Percentiles rank a stretch among this genome's conserved stretches.
Conservation (phyloP, 768 basidiomycete genomes). For the Trametes villosa region DNA sequence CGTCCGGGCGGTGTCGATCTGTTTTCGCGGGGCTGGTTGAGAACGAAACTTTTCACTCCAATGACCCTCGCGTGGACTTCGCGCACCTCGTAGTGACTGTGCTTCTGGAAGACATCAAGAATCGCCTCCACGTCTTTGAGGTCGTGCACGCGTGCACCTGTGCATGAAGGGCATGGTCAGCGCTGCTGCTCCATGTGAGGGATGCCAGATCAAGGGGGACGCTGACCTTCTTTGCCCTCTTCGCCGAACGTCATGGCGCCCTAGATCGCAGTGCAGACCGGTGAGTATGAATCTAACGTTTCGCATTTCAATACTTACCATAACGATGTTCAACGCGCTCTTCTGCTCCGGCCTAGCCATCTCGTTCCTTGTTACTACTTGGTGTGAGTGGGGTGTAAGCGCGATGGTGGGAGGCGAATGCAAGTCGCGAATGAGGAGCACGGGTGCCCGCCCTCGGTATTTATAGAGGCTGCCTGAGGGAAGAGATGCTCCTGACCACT, state of each 20-base stretch:
- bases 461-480: not conserved
- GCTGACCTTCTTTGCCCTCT: slow-evolving; percentile 41
- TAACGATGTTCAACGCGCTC: slow-evolving; percentile 53
- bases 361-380: not conserved
- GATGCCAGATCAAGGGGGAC: no score
- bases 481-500: not conserved
- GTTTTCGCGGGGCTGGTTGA: not conserved
- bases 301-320: no score
- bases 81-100: slow-evolving; percentile 56
- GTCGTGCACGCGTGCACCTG: slow-evolving; percentile 50
- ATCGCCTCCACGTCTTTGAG: slow-evolving; percentile 54
- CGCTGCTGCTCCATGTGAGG: not conserved
- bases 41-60: not conserved
- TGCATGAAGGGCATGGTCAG: not conserved
- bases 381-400: not conserved
- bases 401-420: not conserved
- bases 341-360: slow-evolving; percentile 36
- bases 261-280: no score
- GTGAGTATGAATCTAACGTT: no score
- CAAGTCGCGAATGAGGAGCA: not conserved
- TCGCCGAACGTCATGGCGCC: slow-evolving; percentile 62
- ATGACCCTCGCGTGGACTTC: not conserved
- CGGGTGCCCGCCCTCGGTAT: not conserved
- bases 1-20: slow-evolving; percentile 32
- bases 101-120: slow-evolving; percentile 54